Percentiles rank a stretch among this genome's conserved stretches.
These are phyloP conservation scores for Digitaria exilis DNA, from an alignment of 202 grass and related monocot genomes.

Conservation along the genomic window DNA sequence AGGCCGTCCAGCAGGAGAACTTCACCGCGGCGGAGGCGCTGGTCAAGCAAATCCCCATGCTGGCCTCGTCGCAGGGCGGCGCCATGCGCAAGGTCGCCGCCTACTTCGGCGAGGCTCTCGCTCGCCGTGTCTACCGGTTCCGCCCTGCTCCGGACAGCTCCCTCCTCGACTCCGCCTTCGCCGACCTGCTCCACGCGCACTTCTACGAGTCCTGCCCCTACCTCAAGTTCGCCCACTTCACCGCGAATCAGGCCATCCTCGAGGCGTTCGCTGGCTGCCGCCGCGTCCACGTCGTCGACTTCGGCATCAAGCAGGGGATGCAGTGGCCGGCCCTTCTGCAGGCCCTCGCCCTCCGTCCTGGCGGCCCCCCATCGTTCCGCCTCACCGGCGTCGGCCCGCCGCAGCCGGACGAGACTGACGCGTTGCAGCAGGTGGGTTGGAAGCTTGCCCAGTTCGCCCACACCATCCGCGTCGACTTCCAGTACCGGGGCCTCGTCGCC, in stretches of 20 bases:
- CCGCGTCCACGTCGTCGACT: constrained; percentile 94
- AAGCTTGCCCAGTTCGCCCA: constrained; percentile 87
- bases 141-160: constrained; percentile 52
- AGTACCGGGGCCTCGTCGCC: constrained; percentile 78
- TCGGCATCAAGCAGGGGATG: constrained; percentile 95
- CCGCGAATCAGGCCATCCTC: constrained; percentile 95
- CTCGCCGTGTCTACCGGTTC: constrained; percentile 70
- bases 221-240: constrained; percentile 99
- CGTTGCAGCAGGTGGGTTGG: constrained; percentile 81
- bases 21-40: constrained; percentile 70
- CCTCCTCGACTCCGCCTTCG: constrained; percentile 74
- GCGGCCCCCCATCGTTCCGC: constrained; percentile 72
- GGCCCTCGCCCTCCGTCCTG: constrained; percentile 84
- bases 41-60: constrained; percentile 83
- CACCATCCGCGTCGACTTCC: constrained; percentile 86
- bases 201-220: constrained; percentile 98
- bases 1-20: constrained; percentile 95
- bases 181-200: constrained; percentile 84
- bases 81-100: constrained; percentile 96
- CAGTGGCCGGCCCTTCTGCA: constrained; percentile 95
- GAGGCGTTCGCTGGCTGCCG: constrained; percentile 88
- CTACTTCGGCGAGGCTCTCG: constrained; percentile 89
- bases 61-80: constrained; percentile 80
- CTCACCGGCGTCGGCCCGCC: constrained; percentile 87
- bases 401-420: constrained; percentile 79